These are phyloP conservation scores for Hansenula anomala DNA, from an alignment of 1,139 yeast genomes.

Conservation along the genomic window DNA sequence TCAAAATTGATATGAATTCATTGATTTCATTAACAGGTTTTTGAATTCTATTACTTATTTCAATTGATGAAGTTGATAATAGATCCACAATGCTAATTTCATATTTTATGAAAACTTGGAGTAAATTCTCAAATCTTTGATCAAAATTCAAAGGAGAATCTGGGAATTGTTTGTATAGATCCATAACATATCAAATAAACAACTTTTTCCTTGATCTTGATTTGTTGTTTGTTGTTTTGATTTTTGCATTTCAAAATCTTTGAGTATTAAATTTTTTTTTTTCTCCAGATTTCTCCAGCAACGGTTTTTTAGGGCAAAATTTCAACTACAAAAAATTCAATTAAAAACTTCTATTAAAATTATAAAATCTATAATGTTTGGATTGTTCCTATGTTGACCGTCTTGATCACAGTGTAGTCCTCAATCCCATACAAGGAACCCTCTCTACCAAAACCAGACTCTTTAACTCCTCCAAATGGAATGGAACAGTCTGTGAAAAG, in stretches of 20 bases:
- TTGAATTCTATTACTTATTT: constrained; percentile 39
- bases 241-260: background rate
- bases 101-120: constrained; percentile 22
- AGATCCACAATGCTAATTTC: constrained; percentile 37
- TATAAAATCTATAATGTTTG: background rate
- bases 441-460: constrained; percentile 81
- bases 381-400: constrained; percentile 44
- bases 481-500: constrained; percentile 63
- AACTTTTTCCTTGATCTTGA: background rate
- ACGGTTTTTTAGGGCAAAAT: too few species aligned
- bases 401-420: constrained; percentile 64
- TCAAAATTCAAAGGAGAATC: constrained; percentile 25
- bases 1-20: constrained; percentile 35
- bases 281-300: background rate
- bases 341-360: too few species aligned
- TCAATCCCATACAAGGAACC: constrained; percentile 74
- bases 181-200: constrained; percentile 23
- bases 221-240: background rate
- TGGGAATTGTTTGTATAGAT: constrained; percentile 33
- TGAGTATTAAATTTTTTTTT: too few species aligned
- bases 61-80: constrained; percentile 31
- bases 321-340: too few species aligned
- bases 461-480: constrained; percentile 80
- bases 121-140: constrained; percentile 23
- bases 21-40: constrained; percentile 31